These are phyloP conservation scores for Globisporangium okanoganense DNA, from an alignment of 352 stramenopile genomes.

Conservation along the genomic window DNA sequence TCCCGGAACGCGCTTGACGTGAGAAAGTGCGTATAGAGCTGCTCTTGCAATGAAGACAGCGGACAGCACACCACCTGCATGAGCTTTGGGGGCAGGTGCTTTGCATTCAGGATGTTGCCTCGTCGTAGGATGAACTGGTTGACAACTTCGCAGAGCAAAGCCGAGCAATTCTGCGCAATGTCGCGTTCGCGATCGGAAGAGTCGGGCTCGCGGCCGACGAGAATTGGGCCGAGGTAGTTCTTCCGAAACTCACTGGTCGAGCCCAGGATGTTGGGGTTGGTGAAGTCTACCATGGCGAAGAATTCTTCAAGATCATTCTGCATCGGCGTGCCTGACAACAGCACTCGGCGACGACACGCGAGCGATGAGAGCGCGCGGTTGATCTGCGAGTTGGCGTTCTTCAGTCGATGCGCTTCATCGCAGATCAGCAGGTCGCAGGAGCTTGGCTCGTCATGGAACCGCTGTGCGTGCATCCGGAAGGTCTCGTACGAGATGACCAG, in stretches of 20 bases:
- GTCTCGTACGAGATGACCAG: constrained; percentile 91
- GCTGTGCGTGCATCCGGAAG: constrained; percentile 90
- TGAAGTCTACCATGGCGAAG: constrained; percentile 96
- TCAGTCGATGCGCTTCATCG: constrained; percentile 98
- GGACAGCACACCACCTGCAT: constrained; percentile 99
- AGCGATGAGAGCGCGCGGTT: constrained; percentile 79
- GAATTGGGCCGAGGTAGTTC: constrained; percentile 88
- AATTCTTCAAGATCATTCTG: constrained; percentile 99
- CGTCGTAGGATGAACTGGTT: constrained; percentile 98
- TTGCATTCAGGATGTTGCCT: constrained; percentile 98
- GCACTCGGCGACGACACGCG: constrained; percentile 88
- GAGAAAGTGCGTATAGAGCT: constrained; percentile 96
- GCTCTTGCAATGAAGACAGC: constrained; percentile 93
- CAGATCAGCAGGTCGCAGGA: constrained; percentile 97
- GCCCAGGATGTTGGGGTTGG: constrained; percentile 82
- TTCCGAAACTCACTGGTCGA: constrained; percentile 91
- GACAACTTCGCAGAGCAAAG: constrained; percentile 95
- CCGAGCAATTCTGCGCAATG: constrained; percentile 85
- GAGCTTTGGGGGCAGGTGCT: constrained; percentile 97
- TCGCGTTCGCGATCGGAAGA: constrained; percentile 79
- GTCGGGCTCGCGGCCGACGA: constrained; percentile 88
- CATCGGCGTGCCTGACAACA: constrained; percentile 98
- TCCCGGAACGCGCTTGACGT: constrained; percentile 93
- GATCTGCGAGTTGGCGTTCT: constrained; percentile 96
- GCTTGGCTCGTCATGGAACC: constrained; percentile 82